These are phyloP conservation scores for Puccinia triticina DNA, from an alignment of 1,284 basidiomycete species.

Conservation along the genomic window DNA sequence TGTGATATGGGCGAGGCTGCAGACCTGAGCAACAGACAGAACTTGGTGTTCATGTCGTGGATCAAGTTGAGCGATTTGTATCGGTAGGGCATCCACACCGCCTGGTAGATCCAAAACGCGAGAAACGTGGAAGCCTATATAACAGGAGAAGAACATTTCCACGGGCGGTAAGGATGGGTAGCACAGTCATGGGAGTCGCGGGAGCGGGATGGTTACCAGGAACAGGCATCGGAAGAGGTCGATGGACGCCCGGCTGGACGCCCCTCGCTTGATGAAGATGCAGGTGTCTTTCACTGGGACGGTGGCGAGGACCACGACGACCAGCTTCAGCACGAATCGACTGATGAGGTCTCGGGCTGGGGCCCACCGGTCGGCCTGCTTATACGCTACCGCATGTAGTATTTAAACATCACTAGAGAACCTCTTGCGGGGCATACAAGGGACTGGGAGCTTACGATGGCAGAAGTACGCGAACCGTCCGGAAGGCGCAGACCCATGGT, in stretches of 20 bases:
- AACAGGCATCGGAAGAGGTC: slow-evolving; percentile 14
- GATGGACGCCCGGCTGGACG: neutral
- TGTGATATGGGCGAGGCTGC: neutral
- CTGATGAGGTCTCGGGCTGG: neutral
- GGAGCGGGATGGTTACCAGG: slow-evolving; percentile 14
- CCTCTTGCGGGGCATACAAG: too few relatives aligned
- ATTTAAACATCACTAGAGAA: too few relatives aligned
- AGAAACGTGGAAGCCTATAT: slow-evolving; percentile 20
- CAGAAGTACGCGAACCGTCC: slow-evolving; percentile 4
- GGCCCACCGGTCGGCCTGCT: neutral
- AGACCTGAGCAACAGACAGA: slow-evolving; percentile 25
- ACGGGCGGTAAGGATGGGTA: too few relatives aligned
- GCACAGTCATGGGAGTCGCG: too few relatives aligned
- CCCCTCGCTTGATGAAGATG: slow-evolving; percentile 16
- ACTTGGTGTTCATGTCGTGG: slow-evolving; percentile 27
- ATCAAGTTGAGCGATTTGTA: slow-evolving; percentile 14
- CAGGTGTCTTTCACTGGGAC: slow-evolving; percentile 39
- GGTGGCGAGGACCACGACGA: slow-evolving; percentile 11
- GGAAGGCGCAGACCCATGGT: neutral
- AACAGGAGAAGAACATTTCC: neutral
- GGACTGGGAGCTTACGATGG: slow-evolving; percentile 8
- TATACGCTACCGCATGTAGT: too few relatives aligned
- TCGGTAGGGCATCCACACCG: slow-evolving; percentile 9
- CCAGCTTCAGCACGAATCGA: slow-evolving; percentile 28
- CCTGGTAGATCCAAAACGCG: neutral